These are phyloP conservation scores for Sporothrix protearum DNA, from an alignment of 2,329 filamentous ascomycete species.

Conservation along the genomic window DNA sequence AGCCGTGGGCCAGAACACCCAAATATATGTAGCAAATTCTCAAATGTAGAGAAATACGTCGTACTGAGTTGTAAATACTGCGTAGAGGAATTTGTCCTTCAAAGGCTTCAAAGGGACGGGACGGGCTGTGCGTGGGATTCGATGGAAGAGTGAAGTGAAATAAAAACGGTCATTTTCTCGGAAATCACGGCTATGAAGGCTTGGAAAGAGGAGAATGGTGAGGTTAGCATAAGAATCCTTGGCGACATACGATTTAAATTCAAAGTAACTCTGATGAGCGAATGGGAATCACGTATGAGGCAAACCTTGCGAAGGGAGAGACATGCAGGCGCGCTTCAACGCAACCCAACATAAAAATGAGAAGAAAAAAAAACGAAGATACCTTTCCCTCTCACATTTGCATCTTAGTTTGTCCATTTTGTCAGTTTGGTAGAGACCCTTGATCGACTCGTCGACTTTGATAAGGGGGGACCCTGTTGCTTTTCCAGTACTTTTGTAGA, in stretches of 20 bases:
- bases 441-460: neutral
- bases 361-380: neutral
- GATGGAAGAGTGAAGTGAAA: neutral
- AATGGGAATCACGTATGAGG: neutral
- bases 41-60: slow-evolving; percentile 9
- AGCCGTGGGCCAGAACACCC: neutral
- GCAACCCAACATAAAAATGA: no score
- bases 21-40: neutral
- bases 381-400: neutral
- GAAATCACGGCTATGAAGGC: neutral
- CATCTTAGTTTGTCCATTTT: neutral
- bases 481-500: neutral
- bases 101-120: neutral
- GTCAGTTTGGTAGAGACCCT: neutral
- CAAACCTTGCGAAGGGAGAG: neutral
- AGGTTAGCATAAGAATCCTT: neutral
- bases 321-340: neutral
- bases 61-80: no score
- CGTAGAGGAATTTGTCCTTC: neutral
- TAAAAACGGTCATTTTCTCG: neutral
- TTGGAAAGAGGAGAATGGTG: neutral
- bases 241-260: neutral
- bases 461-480: slow-evolving; percentile 8
- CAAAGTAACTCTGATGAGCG: neutral
- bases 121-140: neutral